Conservation (phyloP, 805 yeast species). For the Saccharomycopsis lassenensis region DNA sequence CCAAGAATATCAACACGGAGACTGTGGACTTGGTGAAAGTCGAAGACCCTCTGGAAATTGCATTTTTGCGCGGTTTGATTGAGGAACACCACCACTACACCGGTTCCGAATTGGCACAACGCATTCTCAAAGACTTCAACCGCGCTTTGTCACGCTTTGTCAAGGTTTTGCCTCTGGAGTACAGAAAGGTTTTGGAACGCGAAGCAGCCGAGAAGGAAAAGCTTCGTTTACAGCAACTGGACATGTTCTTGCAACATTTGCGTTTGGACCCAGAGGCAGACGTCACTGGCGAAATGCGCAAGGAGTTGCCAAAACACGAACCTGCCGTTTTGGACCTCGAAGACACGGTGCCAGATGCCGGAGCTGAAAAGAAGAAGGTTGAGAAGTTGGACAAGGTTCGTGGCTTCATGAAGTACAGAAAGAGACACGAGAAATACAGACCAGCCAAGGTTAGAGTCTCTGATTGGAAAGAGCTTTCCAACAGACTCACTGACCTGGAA, state of each 20-base stretch:
- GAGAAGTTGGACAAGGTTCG: conserved; percentile 64
- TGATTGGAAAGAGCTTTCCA: conserved; percentile 89
- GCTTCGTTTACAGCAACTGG: conserved; percentile 46
- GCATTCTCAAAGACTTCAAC: conserved; percentile 77
- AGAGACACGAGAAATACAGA: conserved; percentile 82
- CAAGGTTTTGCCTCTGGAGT: conserved; percentile 86
- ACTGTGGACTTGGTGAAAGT: conserved; percentile 71
- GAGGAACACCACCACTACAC: conserved; percentile 96
- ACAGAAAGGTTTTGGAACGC: conserved; percentile 80
- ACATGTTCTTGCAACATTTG: conserved; percentile 58
- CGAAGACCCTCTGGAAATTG: conserved; percentile 84
- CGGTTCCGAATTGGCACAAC: conserved; percentile 79
- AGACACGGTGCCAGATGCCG: conserved; percentile 69
- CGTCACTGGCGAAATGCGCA: conserved; percentile 75
- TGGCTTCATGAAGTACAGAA: conserved; percentile 91
- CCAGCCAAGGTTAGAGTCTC: conserved; percentile 60
- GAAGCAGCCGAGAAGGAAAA: conserved; percentile 60
- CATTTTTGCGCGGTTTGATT: conserved; percentile 82
- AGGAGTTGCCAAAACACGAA: conserved; percentile 44
- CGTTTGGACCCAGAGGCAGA: conserved; percentile 65
- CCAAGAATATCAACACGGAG: conserved; percentile 65
- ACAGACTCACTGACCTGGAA: conserved; percentile 74
- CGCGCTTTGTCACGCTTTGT: conserved; percentile 81
- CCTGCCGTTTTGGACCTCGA: conserved; percentile 86
- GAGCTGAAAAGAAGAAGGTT: conserved; percentile 49